Percentiles rank a stretch among this genome's conserved stretches.
Conservation (phyloP, 2,329 filamentous ascomycete genomes). For the Stachybotrys chlorohalonatus region DNA sequence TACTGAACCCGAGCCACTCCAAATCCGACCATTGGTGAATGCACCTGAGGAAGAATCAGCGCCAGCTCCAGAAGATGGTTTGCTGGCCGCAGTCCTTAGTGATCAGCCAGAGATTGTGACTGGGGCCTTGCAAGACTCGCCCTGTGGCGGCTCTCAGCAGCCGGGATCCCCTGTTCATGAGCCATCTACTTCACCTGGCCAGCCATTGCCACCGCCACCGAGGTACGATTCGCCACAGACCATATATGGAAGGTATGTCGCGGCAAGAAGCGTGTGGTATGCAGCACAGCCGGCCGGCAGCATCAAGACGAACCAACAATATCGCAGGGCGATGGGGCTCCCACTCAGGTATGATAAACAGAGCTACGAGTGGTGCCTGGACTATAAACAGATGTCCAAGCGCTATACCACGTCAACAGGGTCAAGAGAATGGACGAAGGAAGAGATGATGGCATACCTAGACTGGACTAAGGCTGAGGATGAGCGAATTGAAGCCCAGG, state of each 20-base stretch:
- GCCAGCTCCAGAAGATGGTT: no score
- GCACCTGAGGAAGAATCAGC: no score
- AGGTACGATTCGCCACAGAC: not conserved
- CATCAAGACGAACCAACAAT: conserved; percentile 10
- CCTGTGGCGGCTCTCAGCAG: no score
- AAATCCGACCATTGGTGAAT: no score
- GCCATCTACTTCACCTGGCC: not conserved
- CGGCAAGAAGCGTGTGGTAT: conserved; percentile 2
- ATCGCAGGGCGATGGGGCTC: conserved; percentile 9
- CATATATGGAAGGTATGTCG: not conserved
- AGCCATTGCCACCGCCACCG: not conserved
- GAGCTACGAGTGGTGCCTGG: conserved; percentile 10
- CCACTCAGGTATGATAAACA: conserved; percentile 8
- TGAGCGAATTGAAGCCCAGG: conserved; percentile 8
- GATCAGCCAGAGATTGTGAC: no score
- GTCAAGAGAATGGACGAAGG: conserved; percentile 9
- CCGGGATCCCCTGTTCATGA: no score
- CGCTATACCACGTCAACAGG: conserved; percentile 4
- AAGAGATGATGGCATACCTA: conserved; percentile 14
- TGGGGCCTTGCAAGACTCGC: no score
- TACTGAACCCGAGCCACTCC: no score
- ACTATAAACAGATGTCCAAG: conserved; percentile 8
- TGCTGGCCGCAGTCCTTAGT: no score
- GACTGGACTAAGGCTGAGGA: conserved; percentile 12
- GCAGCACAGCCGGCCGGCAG: conserved; percentile 5